Base-by-base conservation (phyloP, 176 grass and related monocot genomes). In the Carex scoparia region DNA sequence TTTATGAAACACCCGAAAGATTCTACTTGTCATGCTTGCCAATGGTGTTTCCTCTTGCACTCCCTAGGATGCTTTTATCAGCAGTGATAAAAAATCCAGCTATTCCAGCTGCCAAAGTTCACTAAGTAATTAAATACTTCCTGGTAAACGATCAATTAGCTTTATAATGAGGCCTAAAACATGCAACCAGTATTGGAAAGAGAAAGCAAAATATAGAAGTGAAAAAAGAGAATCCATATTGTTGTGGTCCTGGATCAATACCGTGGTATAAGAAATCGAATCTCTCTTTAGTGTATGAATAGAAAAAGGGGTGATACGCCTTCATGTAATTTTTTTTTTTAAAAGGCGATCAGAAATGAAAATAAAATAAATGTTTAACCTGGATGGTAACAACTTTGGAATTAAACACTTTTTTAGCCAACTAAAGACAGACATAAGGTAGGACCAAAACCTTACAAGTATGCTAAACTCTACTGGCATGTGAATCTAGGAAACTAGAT, bases 41-140 rank as follows among this genome's bases (percentile, higher is more conserved):
- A 0, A 94, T 92, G 4, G 88, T 90, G 84, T 98, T 98, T 62
- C 89, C 86, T 67, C 93, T 91, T 67, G 95, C 93, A 19, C 65
- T 95, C 35, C 85, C 69, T n/a, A 95, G 83, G 84, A 98, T 95
- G 9, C 53, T 86, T 85, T 81, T 87, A 79, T 98, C 95, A 67
- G 93, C 95, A 27, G 89, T 89, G 61, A 98, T 98, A 90, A 95
- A 95, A 88, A 98, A 98, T n/a, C 93, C 95, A 49, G 93, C 54
- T 63, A 95, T 75, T 59, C 90, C 89, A 55, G 89, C 95, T 98
- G 92, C 64, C 23, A 85, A 86, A 31, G 23, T 77, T 55, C 8
- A 31, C 28, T 15, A 31, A 55, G 11, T 77, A 28, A 77, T 77
- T 56, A 77, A 15, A 77, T 15, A 77, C 1, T 16, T 77, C 49